Percentiles rank a stretch among this genome's conserved stretches.
These are phyloP conservation scores for Penicillium sp. DNA, from an alignment of 2,329 filamentous ascomycete genomes.

Conservation along the genomic window DNA sequence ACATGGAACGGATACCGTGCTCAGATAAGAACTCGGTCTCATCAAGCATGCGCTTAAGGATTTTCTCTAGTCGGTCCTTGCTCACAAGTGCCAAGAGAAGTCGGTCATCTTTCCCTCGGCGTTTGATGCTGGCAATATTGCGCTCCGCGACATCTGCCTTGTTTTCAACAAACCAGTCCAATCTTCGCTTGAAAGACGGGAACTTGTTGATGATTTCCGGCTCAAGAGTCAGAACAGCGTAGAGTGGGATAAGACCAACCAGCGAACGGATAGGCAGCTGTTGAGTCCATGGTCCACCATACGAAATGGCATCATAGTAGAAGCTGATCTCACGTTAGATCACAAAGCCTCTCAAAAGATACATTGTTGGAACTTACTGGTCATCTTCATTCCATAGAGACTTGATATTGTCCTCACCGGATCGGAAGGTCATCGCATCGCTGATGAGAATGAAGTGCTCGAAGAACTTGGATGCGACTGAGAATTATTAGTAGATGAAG, in stretches of 20 bases:
- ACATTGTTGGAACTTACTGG: slow-evolving; percentile 38
- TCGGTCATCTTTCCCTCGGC: slow-evolving; percentile 82
- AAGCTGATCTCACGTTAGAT: slow-evolving; percentile 52
- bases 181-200: slow-evolving; percentile 83
- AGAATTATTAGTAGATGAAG: not conserved
- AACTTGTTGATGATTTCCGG: slow-evolving; percentile 89
- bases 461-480: slow-evolving; percentile 93
- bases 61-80: slow-evolving; percentile 84
- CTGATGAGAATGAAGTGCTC: slow-evolving; percentile 98
- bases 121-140: slow-evolving; percentile 89
- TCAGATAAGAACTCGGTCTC: slow-evolving; percentile 88
- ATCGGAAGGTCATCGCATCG: slow-evolving; percentile 88
- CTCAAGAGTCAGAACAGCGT: slow-evolving; percentile 85
- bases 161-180: slow-evolving; percentile 92
- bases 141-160: slow-evolving; percentile 79
- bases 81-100: slow-evolving; percentile 85
- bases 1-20: slow-evolving; percentile 85
- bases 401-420: slow-evolving; percentile 60
- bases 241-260: slow-evolving; percentile 88
- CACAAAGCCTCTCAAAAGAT: not conserved
- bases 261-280: slow-evolving; percentile 88
- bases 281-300: slow-evolving; percentile 87
- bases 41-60: slow-evolving; percentile 85
- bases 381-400: slow-evolving; percentile 96
- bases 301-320: slow-evolving; percentile 97